Evolutionary conservation across 73 alveolate species (phyloP), one percentile per base, ranked within the genome.

Genomic region (Paramecium biaurelia): DNA sequence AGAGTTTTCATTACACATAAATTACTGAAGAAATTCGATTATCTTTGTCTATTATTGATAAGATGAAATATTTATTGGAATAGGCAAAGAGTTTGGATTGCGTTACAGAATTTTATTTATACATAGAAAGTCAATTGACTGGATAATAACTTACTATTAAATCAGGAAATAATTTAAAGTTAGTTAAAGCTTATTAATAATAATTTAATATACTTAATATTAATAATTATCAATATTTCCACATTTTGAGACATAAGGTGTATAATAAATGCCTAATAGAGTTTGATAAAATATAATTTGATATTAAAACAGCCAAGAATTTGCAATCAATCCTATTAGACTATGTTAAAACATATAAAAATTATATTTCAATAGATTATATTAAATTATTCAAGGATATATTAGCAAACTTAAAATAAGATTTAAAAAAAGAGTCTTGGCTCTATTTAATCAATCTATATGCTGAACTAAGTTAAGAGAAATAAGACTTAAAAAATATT

Each of bases 1-100:
- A 32, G 38, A 37, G 0, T n/a, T 12, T 23, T 11, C 9, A 74
- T 37, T 74, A 74, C n/a, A 12, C 57, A 12, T 34, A 14, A 15
- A 21, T 74, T 8, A 37, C 28, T 0, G 87, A 74, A 23, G 15
- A 74, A 3, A 23, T 37, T 74, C 8, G 87, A 74, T 37, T 28
- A n/a, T 74, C 87, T 28, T 37, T 74, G 59, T 37, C 87, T 37
- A 23, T 37, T 6, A 74, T 74, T 41, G 87, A 74, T 74, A 74
- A 35, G 11, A 74, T 74, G 57, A 74, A 74, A 74, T 74, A 74
- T 23, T 74, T 74, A 6, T 37, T 74, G 9, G 63, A 74, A 34
- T 35, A 74, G 21, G 67, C 87, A 15, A 37, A 74, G 10, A 63
- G 26, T 63, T 26, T 63, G 47, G 84, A 63, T 63, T 63, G 84